phyloP scores from a whole-genome alignment of 2,329 filamentous ascomycete species.

The Talaromyces pinophilus region DNA sequence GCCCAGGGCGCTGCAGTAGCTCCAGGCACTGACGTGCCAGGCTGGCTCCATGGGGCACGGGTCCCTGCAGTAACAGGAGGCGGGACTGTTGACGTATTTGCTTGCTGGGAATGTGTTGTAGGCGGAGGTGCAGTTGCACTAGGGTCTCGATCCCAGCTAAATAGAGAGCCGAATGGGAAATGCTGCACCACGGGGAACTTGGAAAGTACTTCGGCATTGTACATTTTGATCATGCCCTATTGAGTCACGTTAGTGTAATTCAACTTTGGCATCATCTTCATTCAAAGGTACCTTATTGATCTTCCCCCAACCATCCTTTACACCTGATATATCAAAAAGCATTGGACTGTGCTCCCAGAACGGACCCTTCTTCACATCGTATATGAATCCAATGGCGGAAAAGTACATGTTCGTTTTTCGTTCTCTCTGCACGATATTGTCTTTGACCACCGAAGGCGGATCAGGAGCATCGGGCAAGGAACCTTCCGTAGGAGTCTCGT shows the following conservation, averaged over 20 bases:
- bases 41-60: slow-evolving; percentile 39
- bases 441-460: slow-evolving; percentile 68
- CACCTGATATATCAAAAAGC: slow-evolving; percentile 89
- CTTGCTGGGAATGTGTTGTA: slow-evolving; percentile 56
- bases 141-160: slow-evolving; percentile 72
- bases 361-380: slow-evolving; percentile 92
- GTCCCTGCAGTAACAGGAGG: slow-evolving; percentile 34
- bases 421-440: slow-evolving; percentile 64
- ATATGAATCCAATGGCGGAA: slow-evolving; percentile 91
- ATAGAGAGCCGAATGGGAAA: slow-evolving; percentile 80
- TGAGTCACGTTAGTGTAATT: not conserved
- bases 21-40: slow-evolving; percentile 26
- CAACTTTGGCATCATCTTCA: too few species aligned
- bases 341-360: slow-evolving; percentile 98
- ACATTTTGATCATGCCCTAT: slow-evolving; percentile 98
- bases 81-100: slow-evolving; percentile 24
- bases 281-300: slow-evolving; percentile 71
- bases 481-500: slow-evolving; percentile 73
- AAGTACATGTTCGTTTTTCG: slow-evolving; percentile 83
- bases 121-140: slow-evolving; percentile 53
- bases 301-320: slow-evolving; percentile 93
- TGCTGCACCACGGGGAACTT: slow-evolving; percentile 99
- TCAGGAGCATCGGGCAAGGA: slow-evolving; percentile 72
- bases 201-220: slow-evolving; percentile 89
- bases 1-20: slow-evolving; percentile 38